A percentile compares a stretch with the other conserved stretches of the same genome.
Evolutionary conservation across 805 yeast species (phyloP).

Genomic region (Saturnispora hagleri): DNA sequence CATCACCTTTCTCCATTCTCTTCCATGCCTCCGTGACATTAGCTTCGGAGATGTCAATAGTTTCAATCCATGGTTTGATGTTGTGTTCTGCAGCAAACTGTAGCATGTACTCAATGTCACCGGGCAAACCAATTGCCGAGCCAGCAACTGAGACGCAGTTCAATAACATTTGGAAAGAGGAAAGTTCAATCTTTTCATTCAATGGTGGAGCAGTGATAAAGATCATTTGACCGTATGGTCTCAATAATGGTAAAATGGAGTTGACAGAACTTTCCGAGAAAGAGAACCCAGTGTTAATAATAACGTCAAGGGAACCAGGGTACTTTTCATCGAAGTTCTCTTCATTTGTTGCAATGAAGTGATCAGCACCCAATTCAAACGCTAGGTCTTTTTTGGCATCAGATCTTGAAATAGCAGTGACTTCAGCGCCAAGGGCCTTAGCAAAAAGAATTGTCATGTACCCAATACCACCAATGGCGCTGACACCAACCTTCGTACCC

Average conservation of each 20-base stretch:
- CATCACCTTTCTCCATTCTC: conserved; percentile 39
- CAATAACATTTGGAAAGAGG: conserved; percentile 30
- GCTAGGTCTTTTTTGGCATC: conserved; percentile 43
- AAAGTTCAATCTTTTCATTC: conserved; percentile 26
- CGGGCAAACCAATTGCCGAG: conserved; percentile 34
- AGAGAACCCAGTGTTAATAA: conserved; percentile 41
- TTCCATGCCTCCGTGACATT: conserved; percentile 35
- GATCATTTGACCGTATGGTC: conserved; percentile 26
- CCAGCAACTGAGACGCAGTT: conserved; percentile 25
- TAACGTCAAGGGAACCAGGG: conserved; percentile 33
- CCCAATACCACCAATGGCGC: conserved; percentile 40
- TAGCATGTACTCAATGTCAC: conserved; percentile 38
- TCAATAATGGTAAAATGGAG: conserved; percentile 22
- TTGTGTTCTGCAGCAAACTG: conserved; percentile 37
- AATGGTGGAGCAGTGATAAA: conserved; percentile 28
- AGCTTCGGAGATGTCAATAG: conserved; percentile 35
- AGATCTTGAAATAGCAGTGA: conserved; percentile 46
- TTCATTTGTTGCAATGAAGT: conserved; percentile 45
- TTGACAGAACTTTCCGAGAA: conserved; percentile 24
- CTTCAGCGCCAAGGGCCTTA: conserved; percentile 52
- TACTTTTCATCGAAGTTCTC: conserved; percentile 31
- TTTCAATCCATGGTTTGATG: conserved; percentile 43
- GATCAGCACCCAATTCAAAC: conserved; percentile 41
- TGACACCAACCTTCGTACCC: conserved; percentile 42
- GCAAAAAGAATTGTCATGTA: conserved; percentile 42